Evolutionary conservation across 192 early-diverging fungal species (phyloP).

Genomic region (Coemansia sp.): DNA sequence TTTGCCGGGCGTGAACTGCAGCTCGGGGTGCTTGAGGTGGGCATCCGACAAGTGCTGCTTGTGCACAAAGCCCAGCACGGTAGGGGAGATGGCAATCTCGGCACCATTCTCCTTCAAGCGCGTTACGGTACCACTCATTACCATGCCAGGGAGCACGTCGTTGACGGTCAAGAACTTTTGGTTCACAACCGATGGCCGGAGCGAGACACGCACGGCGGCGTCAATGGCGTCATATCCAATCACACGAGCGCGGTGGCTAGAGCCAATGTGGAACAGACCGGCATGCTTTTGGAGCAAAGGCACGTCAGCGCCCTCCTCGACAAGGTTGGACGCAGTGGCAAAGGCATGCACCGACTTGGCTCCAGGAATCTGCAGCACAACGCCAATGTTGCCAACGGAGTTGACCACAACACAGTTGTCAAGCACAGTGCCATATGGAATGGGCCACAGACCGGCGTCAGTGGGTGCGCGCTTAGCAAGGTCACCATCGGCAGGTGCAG

Average conservation of each 20-base stretch:
- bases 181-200: slow-evolving; percentile 68
- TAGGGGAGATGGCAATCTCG: slow-evolving; percentile 57
- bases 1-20: slow-evolving; percentile 73
- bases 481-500: slow-evolving; percentile 4
- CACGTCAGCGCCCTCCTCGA: slow-evolving; percentile 61
- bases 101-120: slow-evolving; percentile 59
- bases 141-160: slow-evolving; percentile 57
- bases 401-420: slow-evolving; percentile 64
- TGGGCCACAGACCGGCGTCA: slow-evolving; percentile 50
- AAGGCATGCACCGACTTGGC: slow-evolving; percentile 17
- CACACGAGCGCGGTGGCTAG: slow-evolving; percentile 74
- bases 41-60: slow-evolving; percentile 74
- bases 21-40: slow-evolving; percentile 63
- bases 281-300: slow-evolving; percentile 50
- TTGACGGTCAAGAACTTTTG: slow-evolving; percentile 65
- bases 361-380: slow-evolving; percentile 59
- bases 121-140: slow-evolving; percentile 51
- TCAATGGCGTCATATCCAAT: slow-evolving; percentile 77
- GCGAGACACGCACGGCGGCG: slow-evolving; percentile 68
- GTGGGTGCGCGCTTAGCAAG: slow-evolving; percentile 12
- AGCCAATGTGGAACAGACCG: slow-evolving; percentile 65
- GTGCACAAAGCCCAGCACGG: slow-evolving; percentile 70
- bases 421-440: slow-evolving; percentile 72
- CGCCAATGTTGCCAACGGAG: slow-evolving; percentile 61
- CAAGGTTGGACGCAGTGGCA: slow-evolving; percentile 61